Evolutionary conservation across 169 alveolate genomes (phyloP).

Genomic region (Miamiensis avidus): DNA sequence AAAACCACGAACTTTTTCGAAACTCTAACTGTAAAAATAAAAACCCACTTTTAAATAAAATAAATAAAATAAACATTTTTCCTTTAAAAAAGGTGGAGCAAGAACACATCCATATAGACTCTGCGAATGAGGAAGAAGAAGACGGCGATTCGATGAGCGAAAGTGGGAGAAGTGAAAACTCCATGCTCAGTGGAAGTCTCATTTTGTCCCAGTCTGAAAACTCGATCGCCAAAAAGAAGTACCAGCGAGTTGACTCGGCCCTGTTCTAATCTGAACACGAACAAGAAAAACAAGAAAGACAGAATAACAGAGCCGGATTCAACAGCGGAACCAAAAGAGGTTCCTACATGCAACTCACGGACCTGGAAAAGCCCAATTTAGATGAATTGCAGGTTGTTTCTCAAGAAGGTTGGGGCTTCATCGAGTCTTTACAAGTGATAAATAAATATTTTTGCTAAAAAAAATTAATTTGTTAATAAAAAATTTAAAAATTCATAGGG

Average conservation of each 20-base stretch:
- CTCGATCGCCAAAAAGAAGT: neutral
- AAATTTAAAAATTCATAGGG: neutral
- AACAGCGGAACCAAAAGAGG: neutral
- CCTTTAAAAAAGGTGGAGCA: too few species aligned
- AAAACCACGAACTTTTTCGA: slow-evolving; percentile 67
- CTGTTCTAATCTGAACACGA: neutral
- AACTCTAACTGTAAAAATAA: neutral
- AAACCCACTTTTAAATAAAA: too few species aligned
- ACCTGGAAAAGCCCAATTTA: neutral
- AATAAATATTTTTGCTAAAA: neutral
- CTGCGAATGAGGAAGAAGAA: neutral
- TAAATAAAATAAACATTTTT: too few species aligned
- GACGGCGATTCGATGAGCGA: neutral
- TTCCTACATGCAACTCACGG: neutral
- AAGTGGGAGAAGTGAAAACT: neutral
- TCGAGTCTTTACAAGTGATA: neutral
- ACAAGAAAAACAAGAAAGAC: neutral
- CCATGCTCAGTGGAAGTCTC: neutral
- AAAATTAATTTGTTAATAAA: neutral
- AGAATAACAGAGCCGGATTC: neutral
- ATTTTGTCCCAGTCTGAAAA: neutral
- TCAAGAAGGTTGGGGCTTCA: neutral
- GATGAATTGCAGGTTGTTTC: neutral
- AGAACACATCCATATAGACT: neutral
- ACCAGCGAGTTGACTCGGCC: neutral